Base-by-base conservation (phyloP, 1,284 basidiomycete species). In the Apiotrichum montevideense region DNA sequence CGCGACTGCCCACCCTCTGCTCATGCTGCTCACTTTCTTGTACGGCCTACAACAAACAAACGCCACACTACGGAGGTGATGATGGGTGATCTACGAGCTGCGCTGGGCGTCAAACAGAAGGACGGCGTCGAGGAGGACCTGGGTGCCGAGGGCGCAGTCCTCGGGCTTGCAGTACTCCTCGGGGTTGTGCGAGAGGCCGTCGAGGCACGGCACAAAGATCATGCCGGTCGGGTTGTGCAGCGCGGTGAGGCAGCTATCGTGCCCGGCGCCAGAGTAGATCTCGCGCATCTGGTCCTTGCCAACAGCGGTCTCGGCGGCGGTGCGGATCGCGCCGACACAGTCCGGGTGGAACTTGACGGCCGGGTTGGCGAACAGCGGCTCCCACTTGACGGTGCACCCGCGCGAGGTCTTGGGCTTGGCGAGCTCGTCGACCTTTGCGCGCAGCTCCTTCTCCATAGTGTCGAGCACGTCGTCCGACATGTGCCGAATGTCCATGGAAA, bases 161-260 rank as follows among this genome's bases (percentile, higher is more conserved):
- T 68, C 66, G n/a, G 63, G 56, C 8, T 59, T 55, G 8, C 63
- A 61, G 52, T 58, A 70, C 45, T 70, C 68, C n/a, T 58, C 61
- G 13, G 65, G 63, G 57, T 69, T 64, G 60, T 70, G 68, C 1
- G 60, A 62, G 6, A 70, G 53, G 2, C 68, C 68, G 45, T 64
- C 67, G 21, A 62, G 59, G 55, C 67, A 69, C 6, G 63, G 61
- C 40, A 70, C 61, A 45, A 70, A 69, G 50, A 70, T 63, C 67
- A 70, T 69, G 35, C 63, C 63, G 2, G 67, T 66, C 33, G 66
- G 68, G 46, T 54, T 48, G 51, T 46, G 54, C n/a, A 35, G 43
- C 10, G 62, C 42, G 2, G 64, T 64, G 35, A 55, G 46, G 57
- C 58, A 68, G 52, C 55, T 58, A 51, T 69, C 67, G 51, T 69